These are phyloP conservation scores for Acanthamoeba lenticulata DNA, from an alignment of 208 protist genomes.

Conservation along the genomic window DNA sequence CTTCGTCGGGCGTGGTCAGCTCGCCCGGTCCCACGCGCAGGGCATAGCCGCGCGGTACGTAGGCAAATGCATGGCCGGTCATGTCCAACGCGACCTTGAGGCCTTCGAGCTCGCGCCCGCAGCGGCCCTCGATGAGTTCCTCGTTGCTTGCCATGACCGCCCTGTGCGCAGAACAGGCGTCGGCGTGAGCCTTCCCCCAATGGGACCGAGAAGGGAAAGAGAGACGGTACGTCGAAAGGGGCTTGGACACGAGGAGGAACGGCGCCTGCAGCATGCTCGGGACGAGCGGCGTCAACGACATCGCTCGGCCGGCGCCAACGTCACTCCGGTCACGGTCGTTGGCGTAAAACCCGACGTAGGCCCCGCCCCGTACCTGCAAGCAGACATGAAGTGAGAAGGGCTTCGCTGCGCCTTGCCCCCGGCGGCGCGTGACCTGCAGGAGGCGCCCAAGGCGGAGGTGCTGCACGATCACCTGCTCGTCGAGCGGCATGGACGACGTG, in stretches of 20 bases:
- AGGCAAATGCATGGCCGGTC: neutral
- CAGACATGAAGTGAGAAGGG: neutral
- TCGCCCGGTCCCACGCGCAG: neutral
- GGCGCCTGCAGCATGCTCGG: neutral
- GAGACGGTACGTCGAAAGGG: neutral
- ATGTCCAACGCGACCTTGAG: neutral
- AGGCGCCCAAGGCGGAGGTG: neutral
- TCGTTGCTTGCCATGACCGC: too few relatives aligned
- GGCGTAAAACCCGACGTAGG: neutral
- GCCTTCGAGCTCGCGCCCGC: neutral
- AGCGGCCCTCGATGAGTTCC: neutral
- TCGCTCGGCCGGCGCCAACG: neutral
- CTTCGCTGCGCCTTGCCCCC: too few relatives aligned
- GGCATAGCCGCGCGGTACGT: neutral
- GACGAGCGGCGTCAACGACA: too few relatives aligned
- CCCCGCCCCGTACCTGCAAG: neutral
- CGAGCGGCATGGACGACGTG: neutral
- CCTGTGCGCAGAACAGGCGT: too few relatives aligned
- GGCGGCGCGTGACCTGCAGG: neutral
- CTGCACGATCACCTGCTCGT: neutral
- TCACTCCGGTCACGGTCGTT: neutral
- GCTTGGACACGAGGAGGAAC: neutral
- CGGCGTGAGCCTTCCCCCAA: too few relatives aligned
- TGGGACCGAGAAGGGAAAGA: too few relatives aligned
- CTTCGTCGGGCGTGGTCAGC: too few relatives aligned